phyloP scores from a whole-genome alignment of 2,329 filamentous ascomycete species.

The Penicillium brevicompactum region DNA sequence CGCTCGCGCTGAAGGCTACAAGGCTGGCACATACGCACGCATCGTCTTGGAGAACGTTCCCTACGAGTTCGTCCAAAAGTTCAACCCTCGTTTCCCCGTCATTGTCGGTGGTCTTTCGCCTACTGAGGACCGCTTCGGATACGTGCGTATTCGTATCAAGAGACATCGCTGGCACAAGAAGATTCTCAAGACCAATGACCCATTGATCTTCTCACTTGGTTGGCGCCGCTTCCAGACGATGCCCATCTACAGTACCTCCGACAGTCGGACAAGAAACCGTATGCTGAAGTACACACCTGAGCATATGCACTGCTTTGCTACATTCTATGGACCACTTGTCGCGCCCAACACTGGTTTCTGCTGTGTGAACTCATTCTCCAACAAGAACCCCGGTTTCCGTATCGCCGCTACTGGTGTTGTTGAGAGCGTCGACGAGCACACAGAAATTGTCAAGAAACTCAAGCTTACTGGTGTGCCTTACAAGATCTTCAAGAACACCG shows the following conservation, averaged over 20 bases:
- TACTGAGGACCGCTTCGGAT: slow-evolving; percentile 94
- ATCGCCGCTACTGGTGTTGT: slow-evolving; percentile 94
- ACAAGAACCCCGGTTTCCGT: slow-evolving; percentile 84
- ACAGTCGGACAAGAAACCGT: slow-evolving; percentile 88
- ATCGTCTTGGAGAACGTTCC: slow-evolving; percentile 88
- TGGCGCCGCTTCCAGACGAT: slow-evolving; percentile 94
- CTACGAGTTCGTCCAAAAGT: slow-evolving; percentile 82
- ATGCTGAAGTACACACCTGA: slow-evolving; percentile 99
- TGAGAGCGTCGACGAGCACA: slow-evolving; percentile 89
- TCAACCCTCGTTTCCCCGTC: slow-evolving; percentile 79
- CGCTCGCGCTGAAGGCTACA: slow-evolving; percentile 82
- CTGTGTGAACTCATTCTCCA: slow-evolving; percentile 85
- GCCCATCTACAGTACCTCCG: slow-evolving; percentile 92
- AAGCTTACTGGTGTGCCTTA: slow-evolving; percentile 92
- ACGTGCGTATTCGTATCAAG: slow-evolving; percentile 94
- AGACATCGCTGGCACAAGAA: slow-evolving; percentile 98
- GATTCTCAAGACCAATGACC: slow-evolving; percentile 97
- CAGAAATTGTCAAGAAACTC: slow-evolving; percentile 98
- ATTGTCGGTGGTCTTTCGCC: slow-evolving; percentile 89
- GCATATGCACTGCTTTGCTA: slow-evolving; percentile 98
- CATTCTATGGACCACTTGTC: slow-evolving; percentile 91
- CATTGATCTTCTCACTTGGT: slow-evolving; percentile 92
- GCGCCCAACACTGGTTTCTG: slow-evolving; percentile 96
- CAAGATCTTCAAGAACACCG: slow-evolving; percentile 99
- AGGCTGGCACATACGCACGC: slow-evolving; percentile 89